Conservation (phyloP, 345 rosid species). For the Kernera saxatilis region DNA sequence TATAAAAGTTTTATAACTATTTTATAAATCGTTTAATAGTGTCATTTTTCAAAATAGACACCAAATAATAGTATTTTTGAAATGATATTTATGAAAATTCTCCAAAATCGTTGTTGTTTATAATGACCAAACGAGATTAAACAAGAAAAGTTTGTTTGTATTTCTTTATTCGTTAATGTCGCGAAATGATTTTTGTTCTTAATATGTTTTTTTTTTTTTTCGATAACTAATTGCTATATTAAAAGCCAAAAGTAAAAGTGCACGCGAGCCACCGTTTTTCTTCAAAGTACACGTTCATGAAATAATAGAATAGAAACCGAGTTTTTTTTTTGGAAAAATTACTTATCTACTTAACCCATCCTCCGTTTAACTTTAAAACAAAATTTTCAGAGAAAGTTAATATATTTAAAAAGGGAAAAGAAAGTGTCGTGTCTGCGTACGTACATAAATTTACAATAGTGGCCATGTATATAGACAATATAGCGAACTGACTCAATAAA, state of each 20-base stretch:
- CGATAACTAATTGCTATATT: background rate
- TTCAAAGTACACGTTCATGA: no score
- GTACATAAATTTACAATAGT: slow-evolving; percentile 25
- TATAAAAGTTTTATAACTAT: no score
- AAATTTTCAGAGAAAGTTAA: background rate
- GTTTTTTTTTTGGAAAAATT: background rate
- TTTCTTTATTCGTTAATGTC: no score
- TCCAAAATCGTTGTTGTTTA: no score
- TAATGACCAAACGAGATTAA: no score
- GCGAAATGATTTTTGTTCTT: background rate
- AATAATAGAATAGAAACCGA: background rate
- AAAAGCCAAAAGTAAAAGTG: background rate
- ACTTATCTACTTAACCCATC: background rate
- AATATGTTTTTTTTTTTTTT: background rate
- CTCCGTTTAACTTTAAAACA: background rate
- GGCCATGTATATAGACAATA: slow-evolving; percentile 15
- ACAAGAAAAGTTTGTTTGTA: no score
- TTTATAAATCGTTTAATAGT: no score
- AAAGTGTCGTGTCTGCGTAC: slow-evolving; percentile 9
- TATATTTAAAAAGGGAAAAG: background rate
- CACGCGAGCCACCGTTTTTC: background rate
- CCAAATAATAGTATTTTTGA: no score
- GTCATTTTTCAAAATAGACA: no score
- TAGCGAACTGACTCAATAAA: slow-evolving; percentile 31
- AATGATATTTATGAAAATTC: no score